Evolutionary conservation across 176 grass and related monocot genomes (phyloP), one percentile per base, ranked within the genome.

Genomic region (Olyra latifolia): DNA sequence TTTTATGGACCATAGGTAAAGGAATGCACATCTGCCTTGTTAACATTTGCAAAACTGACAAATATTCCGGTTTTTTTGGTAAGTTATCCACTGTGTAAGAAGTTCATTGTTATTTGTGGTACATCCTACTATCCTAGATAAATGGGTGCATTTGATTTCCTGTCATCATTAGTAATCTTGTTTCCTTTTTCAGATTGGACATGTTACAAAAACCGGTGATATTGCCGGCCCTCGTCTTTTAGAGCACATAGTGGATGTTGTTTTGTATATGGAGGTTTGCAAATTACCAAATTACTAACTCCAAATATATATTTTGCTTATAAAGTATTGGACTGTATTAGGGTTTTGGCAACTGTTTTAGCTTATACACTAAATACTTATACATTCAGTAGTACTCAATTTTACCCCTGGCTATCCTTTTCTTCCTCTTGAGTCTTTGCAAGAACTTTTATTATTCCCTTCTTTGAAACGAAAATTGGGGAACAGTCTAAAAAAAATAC

Each of bases 181-280:
- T 76, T 53, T 80, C 49, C 47, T 72, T 76, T 89, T 72, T 75
- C 83, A 98, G 95, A 95, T 94, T 73, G 95, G 95, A 70, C 95
- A 95, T 72, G 95, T 98, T 52, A 98, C 90, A 30, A 98, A 95
- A 84, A 41, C 86, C 66, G 95, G 95, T 72, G 95, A 98, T 54
- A 92, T 98, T 83, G 92, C 95, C 65, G 95, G 92, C 19, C 95
- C 95, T 84, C 95, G 92, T 49, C 77, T 95, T 63, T 85, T 98
- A 62, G 95, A 98, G 85, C 92, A 98, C 82, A 98, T 98, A 62
- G 92, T 98, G 43, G 95, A 95, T 95, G 92, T 87, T 87, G 95
- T 98, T 89, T 79, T 98, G 8, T 98, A 98, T 79, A 98, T 98
- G 95, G 95, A 98, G 95, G 95, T 98, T 76, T 62, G 77, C 80